Evolutionary conservation across 2,329 filamentous ascomycete species (phyloP).

Genomic region (Sodiomyces alkalinus): DNA sequence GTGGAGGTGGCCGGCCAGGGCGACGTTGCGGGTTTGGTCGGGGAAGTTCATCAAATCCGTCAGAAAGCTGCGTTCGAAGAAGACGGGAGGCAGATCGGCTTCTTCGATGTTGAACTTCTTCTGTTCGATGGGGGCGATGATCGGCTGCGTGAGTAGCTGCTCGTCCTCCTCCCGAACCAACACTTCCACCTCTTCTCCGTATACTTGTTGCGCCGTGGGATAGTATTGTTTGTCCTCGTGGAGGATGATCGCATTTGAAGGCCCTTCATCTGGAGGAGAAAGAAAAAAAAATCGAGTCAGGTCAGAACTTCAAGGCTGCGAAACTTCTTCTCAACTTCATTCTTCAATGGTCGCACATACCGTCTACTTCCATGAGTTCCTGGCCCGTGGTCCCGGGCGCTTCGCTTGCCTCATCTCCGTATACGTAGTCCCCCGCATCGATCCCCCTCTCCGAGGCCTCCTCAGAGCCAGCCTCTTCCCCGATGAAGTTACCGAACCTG

Average conservation of each 20-base stretch:
- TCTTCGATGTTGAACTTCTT: conserved; percentile 96
- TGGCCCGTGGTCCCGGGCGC: conserved; percentile 52
- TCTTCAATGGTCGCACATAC: no score
- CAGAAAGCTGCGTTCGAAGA: conserved; percentile 84
- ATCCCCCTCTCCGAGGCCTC: conserved; percentile 68
- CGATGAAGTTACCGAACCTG: conserved; percentile 97
- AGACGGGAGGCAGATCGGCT: conserved; percentile 73
- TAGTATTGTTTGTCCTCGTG: conserved; percentile 99
- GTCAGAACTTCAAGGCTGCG: conserved; percentile 9
- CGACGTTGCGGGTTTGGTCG: conserved; percentile 85
- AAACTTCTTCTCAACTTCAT: no score
- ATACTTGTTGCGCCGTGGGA: conserved; percentile 91
- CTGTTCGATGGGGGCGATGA: conserved; percentile 81
- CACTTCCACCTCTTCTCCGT: conserved; percentile 87
- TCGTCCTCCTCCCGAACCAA: conserved; percentile 95
- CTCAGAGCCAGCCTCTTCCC: conserved; percentile 74
- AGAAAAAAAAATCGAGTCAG: neutral
- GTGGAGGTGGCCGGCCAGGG: conserved; percentile 82
- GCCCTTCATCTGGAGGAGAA: conserved; percentile 40
- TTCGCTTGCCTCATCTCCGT: conserved; percentile 59
- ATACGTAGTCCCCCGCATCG: conserved; percentile 63
- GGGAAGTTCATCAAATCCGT: conserved; percentile 92
- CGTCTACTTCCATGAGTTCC: conserved; percentile 88
- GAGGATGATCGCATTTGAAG: conserved; percentile 91
- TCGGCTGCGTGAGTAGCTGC: conserved; percentile 80